Percentiles rank a stretch among this genome's conserved stretches.
Conservation (phyloP, 2,329 filamentous ascomycete species). For the Pseudogymnoascus sp. region DNA sequence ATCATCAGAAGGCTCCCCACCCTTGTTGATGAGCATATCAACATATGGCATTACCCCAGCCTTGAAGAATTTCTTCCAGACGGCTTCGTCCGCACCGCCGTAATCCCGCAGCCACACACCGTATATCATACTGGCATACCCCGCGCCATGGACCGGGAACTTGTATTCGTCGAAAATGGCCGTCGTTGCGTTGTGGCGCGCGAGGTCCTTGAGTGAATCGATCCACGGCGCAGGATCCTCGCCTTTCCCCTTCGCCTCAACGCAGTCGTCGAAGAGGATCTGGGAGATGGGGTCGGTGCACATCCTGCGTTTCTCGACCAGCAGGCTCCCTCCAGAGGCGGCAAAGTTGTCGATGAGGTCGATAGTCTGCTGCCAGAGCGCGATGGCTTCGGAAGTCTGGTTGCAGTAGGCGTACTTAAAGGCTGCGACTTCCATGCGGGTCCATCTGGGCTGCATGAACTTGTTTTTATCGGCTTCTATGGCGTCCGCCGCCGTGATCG, state of each 20-base stretch:
- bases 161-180: background rate
- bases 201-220: background rate
- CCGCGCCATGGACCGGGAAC: background rate
- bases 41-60: background rate
- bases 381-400: background rate
- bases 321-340: background rate
- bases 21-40: background rate
- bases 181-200: background rate
- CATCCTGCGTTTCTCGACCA: background rate
- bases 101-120: background rate
- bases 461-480: background rate
- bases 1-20: no score
- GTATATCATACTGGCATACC: background rate
- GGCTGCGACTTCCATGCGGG: background rate
- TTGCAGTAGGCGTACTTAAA: background rate
- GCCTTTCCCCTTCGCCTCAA: background rate
- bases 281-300: background rate
- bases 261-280: background rate
- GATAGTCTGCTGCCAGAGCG: background rate
- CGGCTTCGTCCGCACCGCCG: background rate
- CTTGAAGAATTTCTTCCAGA: background rate
- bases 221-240: background rate
- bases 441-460: background rate
- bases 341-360: background rate
- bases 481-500: background rate